These are phyloP conservation scores for Pythium plurisporium DNA, from an alignment of 352 stramenopile genomes.

Conservation along the genomic window DNA sequence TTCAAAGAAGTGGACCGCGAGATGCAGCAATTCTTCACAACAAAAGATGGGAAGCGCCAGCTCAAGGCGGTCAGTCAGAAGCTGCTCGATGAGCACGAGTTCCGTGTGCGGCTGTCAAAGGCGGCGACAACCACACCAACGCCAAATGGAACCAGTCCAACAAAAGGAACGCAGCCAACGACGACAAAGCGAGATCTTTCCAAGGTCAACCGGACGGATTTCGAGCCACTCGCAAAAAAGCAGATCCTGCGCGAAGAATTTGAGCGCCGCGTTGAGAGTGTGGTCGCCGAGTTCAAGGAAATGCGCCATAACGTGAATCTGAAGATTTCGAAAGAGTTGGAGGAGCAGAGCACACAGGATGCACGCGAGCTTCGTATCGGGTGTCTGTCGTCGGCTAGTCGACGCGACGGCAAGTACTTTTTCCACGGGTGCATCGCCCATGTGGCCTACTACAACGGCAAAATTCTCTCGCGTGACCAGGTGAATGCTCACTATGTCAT, in stretches of 20 bases:
- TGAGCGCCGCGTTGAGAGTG: constrained; percentile 45
- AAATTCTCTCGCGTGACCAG: constrained; percentile 51
- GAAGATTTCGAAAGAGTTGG: constrained; percentile 66
- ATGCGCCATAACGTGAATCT: constrained; percentile 68
- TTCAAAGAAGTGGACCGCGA: constrained; percentile 75
- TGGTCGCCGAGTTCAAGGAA: constrained; percentile 59
- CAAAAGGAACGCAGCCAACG: neutral
- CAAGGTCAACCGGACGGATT: constrained; percentile 62
- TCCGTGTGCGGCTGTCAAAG: no score
- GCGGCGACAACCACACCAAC: neutral
- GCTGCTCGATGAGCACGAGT: constrained; percentile 80
- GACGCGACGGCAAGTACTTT: constrained; percentile 76
- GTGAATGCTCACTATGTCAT: constrained; percentile 77
- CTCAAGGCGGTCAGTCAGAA: constrained; percentile 61
- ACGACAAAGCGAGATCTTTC: constrained; percentile 50
- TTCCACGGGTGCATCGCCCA: constrained; percentile 82
- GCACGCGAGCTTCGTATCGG: constrained; percentile 67
- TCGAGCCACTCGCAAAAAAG: constrained; percentile 80
- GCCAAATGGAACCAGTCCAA: neutral
- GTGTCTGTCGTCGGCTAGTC: constrained; percentile 51
- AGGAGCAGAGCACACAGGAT: constrained; percentile 54
- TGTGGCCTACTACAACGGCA: constrained; percentile 78
- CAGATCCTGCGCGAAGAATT: constrained; percentile 73
- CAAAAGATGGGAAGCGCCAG: constrained; percentile 67
- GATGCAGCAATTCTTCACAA: constrained; percentile 54